Evolutionary conservation across 108 stramenopile genomes (phyloP).

Genomic region (Nitzschia palea): DNA sequence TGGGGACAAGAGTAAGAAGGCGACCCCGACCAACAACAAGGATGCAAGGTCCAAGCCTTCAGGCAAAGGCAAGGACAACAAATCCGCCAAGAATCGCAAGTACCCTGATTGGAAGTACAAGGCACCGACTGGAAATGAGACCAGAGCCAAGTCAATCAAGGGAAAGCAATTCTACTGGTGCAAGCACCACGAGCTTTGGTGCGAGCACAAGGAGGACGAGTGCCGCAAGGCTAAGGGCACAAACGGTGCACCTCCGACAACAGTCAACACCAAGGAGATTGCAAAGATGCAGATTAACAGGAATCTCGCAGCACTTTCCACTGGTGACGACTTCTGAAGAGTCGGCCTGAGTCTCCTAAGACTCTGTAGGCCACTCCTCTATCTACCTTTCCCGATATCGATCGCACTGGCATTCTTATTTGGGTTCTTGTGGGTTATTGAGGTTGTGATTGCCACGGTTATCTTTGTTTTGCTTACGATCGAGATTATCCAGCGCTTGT

Average conservation of each 20-base stretch:
- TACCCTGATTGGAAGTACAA: neutral
- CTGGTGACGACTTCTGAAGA: neutral
- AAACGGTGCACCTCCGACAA: neutral
- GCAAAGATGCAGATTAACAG: neutral
- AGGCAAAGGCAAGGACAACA: constrained; percentile 5
- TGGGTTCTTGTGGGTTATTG: too few species aligned
- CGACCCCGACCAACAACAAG: neutral
- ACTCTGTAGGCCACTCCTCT: neutral
- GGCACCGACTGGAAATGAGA: neutral
- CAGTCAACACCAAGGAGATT: neutral
- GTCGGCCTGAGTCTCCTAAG: neutral
- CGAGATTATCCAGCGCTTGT: too few species aligned
- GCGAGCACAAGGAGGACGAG: neutral
- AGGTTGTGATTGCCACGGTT: too few species aligned
- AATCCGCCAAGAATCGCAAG: neutral
- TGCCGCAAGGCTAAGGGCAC: neutral
- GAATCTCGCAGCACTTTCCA: neutral
- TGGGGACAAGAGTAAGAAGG: neutral
- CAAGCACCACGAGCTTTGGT: neutral
- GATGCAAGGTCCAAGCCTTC: neutral
- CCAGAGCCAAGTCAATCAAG: neutral
- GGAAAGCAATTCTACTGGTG: too few species aligned
- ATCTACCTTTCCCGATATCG: neutral
- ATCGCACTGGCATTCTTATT: too few species aligned
- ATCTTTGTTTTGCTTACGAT: too few species aligned